Evolutionary conservation across 441 rosid genomes (phyloP).

Genomic region (Pelargonium citronellum): DNA sequence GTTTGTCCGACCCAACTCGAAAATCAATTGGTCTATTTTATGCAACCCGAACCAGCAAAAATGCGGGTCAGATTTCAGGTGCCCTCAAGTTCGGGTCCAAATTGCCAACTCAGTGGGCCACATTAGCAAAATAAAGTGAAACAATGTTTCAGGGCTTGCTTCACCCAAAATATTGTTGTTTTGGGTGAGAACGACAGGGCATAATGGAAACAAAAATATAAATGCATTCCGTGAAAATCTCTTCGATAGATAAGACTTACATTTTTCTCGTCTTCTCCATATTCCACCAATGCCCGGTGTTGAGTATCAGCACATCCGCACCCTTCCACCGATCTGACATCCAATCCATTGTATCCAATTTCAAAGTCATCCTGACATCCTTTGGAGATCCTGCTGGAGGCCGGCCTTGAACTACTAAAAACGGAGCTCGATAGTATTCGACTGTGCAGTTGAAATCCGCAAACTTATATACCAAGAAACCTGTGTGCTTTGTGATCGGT

Average conservation of each 20-base stretch:
- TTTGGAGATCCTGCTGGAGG: constrained; percentile 51
- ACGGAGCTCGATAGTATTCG: constrained; percentile 86
- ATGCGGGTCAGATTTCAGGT: too few relatives aligned
- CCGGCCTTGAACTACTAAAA: constrained; percentile 54
- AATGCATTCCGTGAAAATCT: not conserved
- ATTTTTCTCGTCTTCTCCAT: constrained; percentile 49
- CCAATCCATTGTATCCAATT: constrained; percentile 66
- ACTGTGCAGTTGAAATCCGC: constrained; percentile 75
- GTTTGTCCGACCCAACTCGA: too few relatives aligned
- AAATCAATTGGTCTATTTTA: too few relatives aligned
- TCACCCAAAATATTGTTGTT: too few relatives aligned
- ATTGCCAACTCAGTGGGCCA: too few relatives aligned
- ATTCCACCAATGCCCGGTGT: constrained; percentile 90
- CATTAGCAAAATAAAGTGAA: too few relatives aligned
- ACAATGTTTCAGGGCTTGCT: too few relatives aligned
- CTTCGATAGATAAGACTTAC: constrained; percentile 31
- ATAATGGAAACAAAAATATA: not conserved
- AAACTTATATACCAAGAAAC: constrained; percentile 63
- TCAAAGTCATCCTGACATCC: constrained; percentile 50
- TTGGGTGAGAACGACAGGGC: not conserved
- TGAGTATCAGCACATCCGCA: constrained; percentile 61
- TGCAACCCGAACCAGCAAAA: too few relatives aligned
- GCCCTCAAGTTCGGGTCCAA: too few relatives aligned
- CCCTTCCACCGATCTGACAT: constrained; percentile 45
- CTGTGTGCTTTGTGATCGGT: constrained; percentile 83